phyloP scores from a whole-genome alignment of 208 protist species.

The Angomonas ambiguus region DNA sequence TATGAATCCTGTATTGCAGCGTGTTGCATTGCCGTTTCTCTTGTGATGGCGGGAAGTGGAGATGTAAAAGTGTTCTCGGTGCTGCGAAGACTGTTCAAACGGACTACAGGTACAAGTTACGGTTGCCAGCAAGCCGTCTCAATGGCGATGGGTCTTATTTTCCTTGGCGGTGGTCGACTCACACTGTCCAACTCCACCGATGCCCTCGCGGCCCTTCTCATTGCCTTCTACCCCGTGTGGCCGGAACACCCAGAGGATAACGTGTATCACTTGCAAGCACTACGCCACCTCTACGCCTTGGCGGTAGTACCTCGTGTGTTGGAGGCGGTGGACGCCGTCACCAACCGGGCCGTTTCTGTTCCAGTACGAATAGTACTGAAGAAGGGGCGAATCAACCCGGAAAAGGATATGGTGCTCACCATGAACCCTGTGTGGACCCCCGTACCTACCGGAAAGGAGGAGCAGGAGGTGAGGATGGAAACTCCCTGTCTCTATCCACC shows the following conservation, averaged over 20 bases:
- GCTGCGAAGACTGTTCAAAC: slow-evolving; percentile 64
- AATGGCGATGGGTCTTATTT: slow-evolving; percentile 94
- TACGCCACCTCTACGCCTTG: slow-evolving; percentile 95
- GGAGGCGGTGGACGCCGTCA: slow-evolving; percentile 90
- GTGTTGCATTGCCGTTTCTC: slow-evolving; percentile 52
- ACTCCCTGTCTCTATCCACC: slow-evolving; percentile 77
- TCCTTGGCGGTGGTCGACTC: slow-evolving; percentile 89
- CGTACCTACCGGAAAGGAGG: slow-evolving; percentile 23
- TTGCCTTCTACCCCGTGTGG: slow-evolving; percentile 92
- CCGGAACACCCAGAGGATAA: slow-evolving; percentile 88
- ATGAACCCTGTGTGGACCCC: slow-evolving; percentile 6
- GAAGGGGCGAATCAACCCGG: neutral
- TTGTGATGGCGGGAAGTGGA: slow-evolving; percentile 93
- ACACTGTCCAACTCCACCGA: slow-evolving; percentile 79
- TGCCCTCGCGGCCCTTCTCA: slow-evolving; percentile 90
- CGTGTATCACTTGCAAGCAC: slow-evolving; percentile 79
- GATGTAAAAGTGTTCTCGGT: slow-evolving; percentile 69
- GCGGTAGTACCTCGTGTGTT: slow-evolving; percentile 90
- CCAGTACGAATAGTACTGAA: slow-evolving; percentile 57
- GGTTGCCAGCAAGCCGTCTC: slow-evolving; percentile 92
- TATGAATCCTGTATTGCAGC: slow-evolving; percentile 71
- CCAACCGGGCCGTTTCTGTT: slow-evolving; percentile 55
- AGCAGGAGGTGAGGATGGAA: slow-evolving; percentile 46
- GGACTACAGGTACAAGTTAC: slow-evolving; percentile 64
- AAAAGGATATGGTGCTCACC: neutral